These are phyloP conservation scores for Fallopia convolvulus DNA, from an alignment of 148 eudicot species.

Conservation along the genomic window DNA sequence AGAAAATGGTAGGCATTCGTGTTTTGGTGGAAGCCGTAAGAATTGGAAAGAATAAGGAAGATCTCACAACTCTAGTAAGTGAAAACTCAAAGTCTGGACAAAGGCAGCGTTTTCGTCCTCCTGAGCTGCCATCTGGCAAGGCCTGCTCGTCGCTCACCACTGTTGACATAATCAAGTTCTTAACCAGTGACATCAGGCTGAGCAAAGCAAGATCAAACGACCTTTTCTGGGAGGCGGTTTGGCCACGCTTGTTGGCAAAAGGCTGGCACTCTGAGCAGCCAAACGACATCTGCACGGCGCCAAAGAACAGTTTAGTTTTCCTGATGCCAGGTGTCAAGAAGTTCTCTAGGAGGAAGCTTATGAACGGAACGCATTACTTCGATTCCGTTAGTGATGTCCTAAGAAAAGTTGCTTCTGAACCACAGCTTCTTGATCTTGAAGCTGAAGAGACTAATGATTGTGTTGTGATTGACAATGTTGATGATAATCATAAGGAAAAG, in stretches of 20 bases:
- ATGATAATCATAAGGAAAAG: conserved; percentile 2
- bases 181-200: conserved; percentile 16
- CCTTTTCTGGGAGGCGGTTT: conserved; percentile 36
- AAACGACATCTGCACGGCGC: background rate
- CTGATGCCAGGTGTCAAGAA: conserved; percentile 31
- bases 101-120: background rate
- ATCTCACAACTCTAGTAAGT: conserved; percentile 12
- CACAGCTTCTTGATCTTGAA: conserved; percentile 20
- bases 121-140: conserved; percentile 16
- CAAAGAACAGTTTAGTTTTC: conserved; percentile 19
- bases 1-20: conserved; percentile 16
- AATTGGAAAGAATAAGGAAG: conserved; percentile 20
- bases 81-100: conserved; percentile 7
- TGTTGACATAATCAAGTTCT: conserved; percentile 15
- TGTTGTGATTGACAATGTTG: background rate
- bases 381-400: conserved; percentile 28
- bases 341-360: conserved; percentile 23
- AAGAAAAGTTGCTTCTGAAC: conserved; percentile 28
- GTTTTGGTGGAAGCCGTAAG: conserved; percentile 19
- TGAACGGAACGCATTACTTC: conserved; percentile 29
- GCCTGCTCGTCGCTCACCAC: conserved; percentile 15
- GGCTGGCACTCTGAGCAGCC: conserved; percentile 40
- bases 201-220: conserved; percentile 27
- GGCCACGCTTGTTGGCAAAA: conserved; percentile 36
- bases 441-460: background rate